A percentile compares a stretch with the other conserved stretches of the same genome.
Conservation (phyloP, 2,329 filamentous ascomycete species). For the Chrysoporthe austroafricana region DNA sequence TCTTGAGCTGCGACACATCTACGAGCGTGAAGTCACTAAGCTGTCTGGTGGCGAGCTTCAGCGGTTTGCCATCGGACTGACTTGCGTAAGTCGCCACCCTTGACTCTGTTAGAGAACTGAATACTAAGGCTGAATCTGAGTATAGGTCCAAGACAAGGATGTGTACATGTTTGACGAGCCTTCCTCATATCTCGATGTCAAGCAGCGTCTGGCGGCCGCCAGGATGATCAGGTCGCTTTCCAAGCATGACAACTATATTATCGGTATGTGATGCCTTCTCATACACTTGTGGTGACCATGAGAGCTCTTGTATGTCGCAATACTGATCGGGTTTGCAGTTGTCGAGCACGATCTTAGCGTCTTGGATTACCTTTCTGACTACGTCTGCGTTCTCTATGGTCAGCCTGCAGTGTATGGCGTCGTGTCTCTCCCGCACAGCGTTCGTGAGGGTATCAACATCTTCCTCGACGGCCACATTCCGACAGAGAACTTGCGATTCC, state of each 20-base stretch:
- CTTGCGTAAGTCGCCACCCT: constrained; percentile 62
- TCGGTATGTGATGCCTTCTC: constrained; percentile 43
- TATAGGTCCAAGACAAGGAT: constrained; percentile 29
- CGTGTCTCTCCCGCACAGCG: constrained; percentile 91
- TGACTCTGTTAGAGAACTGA: neutral
- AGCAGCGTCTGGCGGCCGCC: constrained; percentile 93
- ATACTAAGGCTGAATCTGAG: constrained; percentile 3
- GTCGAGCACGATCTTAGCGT: constrained; percentile 99
- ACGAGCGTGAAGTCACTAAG: constrained; percentile 86
- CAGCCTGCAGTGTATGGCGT: constrained; percentile 96
- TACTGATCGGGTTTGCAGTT: constrained; percentile 49
- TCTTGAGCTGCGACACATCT: constrained; percentile 84
- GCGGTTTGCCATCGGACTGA: constrained; percentile 94
- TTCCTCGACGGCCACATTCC: constrained; percentile 98
- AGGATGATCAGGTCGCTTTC: constrained; percentile 91
- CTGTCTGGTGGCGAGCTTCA: constrained; percentile 98
- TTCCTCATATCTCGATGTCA: constrained; percentile 98
- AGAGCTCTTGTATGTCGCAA: too few species aligned
- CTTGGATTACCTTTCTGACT: constrained; percentile 97
- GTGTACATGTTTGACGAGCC: constrained; percentile 99
- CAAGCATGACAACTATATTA: constrained; percentile 89
- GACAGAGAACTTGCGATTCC: constrained; percentile 97
- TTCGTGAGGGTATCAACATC: constrained; percentile 94
- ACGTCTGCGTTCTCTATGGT: constrained; percentile 96
- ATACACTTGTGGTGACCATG: neutral